phyloP scores from a whole-genome alignment of 2,329 filamentous ascomycete genomes.

The Aspergillus sp. region DNA sequence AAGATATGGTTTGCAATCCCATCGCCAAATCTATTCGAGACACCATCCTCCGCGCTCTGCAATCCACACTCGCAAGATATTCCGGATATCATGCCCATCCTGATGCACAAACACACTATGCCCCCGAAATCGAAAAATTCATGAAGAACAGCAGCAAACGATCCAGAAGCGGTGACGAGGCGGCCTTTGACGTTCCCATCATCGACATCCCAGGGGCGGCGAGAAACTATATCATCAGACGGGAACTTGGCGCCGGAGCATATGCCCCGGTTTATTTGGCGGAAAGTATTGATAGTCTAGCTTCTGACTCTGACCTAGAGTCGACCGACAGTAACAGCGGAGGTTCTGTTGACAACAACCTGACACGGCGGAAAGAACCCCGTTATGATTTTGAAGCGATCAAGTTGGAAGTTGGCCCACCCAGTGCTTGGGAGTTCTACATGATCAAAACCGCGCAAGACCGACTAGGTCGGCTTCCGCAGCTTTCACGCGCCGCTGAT shows the following conservation, averaged over 20 bases:
- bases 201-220: slow-evolving; percentile 67
- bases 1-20: slow-evolving; percentile 83
- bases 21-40: slow-evolving; percentile 73
- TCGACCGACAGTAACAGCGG: slow-evolving; percentile 46
- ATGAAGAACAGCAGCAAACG: slow-evolving; percentile 64
- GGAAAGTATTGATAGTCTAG: slow-evolving; percentile 63
- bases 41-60: slow-evolving; percentile 71
- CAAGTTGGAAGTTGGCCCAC: slow-evolving; percentile 84
- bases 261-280: slow-evolving; percentile 95
- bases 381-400: slow-evolving; percentile 74
- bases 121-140: slow-evolving; percentile 77
- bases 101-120: slow-evolving; percentile 62
- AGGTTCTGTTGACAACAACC: slow-evolving; percentile 50
- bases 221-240: slow-evolving; percentile 72
- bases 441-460: slow-evolving; percentile 82
- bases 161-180: slow-evolving; percentile 55
- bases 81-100: slow-evolving; percentile 76
- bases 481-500: slow-evolving; percentile 65
- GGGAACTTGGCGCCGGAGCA: slow-evolving; percentile 86
- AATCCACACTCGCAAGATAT: slow-evolving; percentile 72
- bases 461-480: slow-evolving; percentile 63
- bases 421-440: slow-evolving; percentile 92
- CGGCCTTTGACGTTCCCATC: slow-evolving; percentile 59
- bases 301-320: slow-evolving; percentile 35
- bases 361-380: slow-evolving; percentile 21